phyloP scores from a whole-genome alignment of 257 asterid genomes.

The Ballota nigra region DNA sequence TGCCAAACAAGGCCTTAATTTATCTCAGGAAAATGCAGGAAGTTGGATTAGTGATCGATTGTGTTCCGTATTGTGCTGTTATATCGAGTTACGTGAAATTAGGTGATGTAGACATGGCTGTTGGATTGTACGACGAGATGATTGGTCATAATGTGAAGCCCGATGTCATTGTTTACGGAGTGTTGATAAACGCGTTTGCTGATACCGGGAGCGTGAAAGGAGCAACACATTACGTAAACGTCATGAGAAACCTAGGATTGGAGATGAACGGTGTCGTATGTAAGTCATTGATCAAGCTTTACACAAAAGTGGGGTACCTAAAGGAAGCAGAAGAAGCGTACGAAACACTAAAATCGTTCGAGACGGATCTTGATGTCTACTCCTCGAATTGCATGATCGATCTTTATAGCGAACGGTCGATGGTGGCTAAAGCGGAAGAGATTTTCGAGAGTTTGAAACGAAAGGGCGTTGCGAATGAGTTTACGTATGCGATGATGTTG shows the following conservation, averaged over 20 bases:
- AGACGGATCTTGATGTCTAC: constrained; percentile 53
- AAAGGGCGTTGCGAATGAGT: constrained; percentile 70
- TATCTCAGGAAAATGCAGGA: constrained; percentile 75
- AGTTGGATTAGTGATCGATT: constrained; percentile 62
- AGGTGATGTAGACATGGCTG: constrained; percentile 58
- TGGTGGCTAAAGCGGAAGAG: constrained; percentile 73
- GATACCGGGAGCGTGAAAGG: constrained; percentile 66
- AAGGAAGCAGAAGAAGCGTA: constrained; percentile 73
- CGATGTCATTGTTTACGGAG: constrained; percentile 75
- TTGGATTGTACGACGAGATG: constrained; percentile 64
- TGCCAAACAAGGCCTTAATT: constrained; percentile 56
- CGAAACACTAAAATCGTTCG: constrained; percentile 42
- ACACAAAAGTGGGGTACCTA: constrained; percentile 79
- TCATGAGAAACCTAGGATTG: constrained; percentile 53
- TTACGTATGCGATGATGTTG: constrained; percentile 92
- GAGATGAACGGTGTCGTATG: constrained; percentile 57
- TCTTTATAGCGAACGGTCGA: constrained; percentile 73
- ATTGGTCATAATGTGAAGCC: constrained; percentile 50
- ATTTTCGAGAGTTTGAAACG: constrained; percentile 53
- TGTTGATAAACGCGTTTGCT: constrained; percentile 77
- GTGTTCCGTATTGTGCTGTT: constrained; percentile 72
- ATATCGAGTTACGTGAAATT: constrained; percentile 72
- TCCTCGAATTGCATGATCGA: constrained; percentile 96
- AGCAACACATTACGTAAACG: constrained; percentile 40
- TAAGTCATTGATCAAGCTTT: constrained; percentile 77